Evolutionary conservation across 306 rosid species (phyloP).

Genomic region (Herpetospermum pedunculosum): DNA sequence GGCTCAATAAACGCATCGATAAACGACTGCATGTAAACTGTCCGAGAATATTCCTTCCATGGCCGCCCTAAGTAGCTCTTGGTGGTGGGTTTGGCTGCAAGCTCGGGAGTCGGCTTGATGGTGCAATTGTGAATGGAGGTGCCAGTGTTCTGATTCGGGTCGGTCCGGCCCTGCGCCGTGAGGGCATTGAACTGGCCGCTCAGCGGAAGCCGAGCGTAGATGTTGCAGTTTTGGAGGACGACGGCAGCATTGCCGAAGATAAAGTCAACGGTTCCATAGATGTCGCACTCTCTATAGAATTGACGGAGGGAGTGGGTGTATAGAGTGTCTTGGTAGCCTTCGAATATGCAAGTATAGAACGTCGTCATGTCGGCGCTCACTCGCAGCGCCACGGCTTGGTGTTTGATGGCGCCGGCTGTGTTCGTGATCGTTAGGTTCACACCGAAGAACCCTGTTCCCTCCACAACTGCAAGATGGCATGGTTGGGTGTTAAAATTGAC

Average conservation of each 20-base stretch:
- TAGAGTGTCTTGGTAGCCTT: slow-evolving; percentile 12
- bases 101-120: neutral
- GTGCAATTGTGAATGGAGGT: slow-evolving; percentile 10
- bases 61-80: slow-evolving; percentile 12
- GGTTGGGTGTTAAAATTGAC: too few species aligned
- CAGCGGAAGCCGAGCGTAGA: neutral
- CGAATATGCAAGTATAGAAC: slow-evolving; percentile 1
- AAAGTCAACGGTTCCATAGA: slow-evolving; percentile 12
- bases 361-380: neutral
- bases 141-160: slow-evolving; percentile 5
- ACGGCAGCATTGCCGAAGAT: slow-evolving; percentile 9
- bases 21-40: slow-evolving; percentile 3
- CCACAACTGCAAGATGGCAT: slow-evolving; percentile 70
- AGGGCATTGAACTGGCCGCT: slow-evolving; percentile 3
- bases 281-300: slow-evolving; percentile 7
- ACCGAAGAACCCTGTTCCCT: slow-evolving; percentile 45
- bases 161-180: slow-evolving; percentile 8
- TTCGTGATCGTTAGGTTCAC: slow-evolving; percentile 48
- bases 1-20: slow-evolving; percentile 6
- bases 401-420: slow-evolving; percentile 1
- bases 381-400: slow-evolving; percentile 9
- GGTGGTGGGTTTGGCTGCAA: neutral
- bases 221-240: slow-evolving; percentile 3
- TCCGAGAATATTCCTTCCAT: slow-evolving; percentile 6
- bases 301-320: slow-evolving; percentile 10